Evolutionary conservation across 805 yeast species (phyloP).

Genomic region (Candida caryicola): DNA sequence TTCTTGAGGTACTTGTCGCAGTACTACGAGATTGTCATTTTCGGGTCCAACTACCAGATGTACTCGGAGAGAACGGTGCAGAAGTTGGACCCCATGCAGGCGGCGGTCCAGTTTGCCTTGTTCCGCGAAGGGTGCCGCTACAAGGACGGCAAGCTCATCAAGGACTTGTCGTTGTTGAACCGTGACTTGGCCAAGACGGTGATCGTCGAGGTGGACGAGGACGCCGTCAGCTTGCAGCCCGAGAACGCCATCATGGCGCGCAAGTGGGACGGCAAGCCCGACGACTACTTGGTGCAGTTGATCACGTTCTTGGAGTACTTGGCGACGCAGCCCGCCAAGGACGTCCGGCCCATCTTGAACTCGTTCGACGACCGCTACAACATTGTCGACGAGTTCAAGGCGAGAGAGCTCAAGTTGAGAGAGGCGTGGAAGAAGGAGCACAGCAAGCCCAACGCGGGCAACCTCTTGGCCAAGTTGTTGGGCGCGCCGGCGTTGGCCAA

Average conservation of each 20-base stretch:
- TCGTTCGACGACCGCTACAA: slow-evolving; percentile 66
- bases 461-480: slow-evolving; percentile 57
- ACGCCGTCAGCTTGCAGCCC: slow-evolving; percentile 77
- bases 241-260: slow-evolving; percentile 87
- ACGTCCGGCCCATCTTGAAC: slow-evolving; percentile 82
- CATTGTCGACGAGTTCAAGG: slow-evolving; percentile 75
- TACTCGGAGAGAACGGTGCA: slow-evolving; percentile 80
- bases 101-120: slow-evolving; percentile 80
- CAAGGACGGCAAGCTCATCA: slow-evolving; percentile 83
- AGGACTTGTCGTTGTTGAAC: slow-evolving; percentile 86
- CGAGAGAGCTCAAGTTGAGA: slow-evolving; percentile 75
- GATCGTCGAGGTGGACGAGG: slow-evolving; percentile 73
- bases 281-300: slow-evolving; percentile 72
- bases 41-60: slow-evolving; percentile 81
- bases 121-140: slow-evolving; percentile 89
- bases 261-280: slow-evolving; percentile 84
- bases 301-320: slow-evolving; percentile 93
- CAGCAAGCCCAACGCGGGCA: slow-evolving; percentile 42
- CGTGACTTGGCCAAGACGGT: slow-evolving; percentile 84
- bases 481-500: slow-evolving; percentile 56
- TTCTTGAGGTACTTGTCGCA: slow-evolving; percentile 91
- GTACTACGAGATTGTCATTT: slow-evolving; percentile 92
- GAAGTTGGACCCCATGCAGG: slow-evolving; percentile 91
- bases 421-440: slow-evolving; percentile 61
- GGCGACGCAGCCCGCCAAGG: slow-evolving; percentile 82